phyloP scores from a whole-genome alignment of 2,329 filamentous ascomycete genomes.

The Calonectria pseudoreteaudii region DNA sequence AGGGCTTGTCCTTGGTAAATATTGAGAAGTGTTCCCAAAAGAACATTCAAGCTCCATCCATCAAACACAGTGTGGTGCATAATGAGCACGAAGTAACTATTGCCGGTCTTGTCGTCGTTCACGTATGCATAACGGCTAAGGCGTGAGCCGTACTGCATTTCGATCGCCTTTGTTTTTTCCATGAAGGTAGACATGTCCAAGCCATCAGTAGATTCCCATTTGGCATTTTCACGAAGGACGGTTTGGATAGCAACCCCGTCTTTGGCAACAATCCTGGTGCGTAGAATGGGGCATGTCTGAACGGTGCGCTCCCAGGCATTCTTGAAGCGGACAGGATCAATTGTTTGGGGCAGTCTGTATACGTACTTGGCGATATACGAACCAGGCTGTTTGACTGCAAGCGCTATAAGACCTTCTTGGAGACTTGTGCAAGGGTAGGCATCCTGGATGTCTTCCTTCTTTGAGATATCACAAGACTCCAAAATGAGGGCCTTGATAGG shows the following conservation, averaged over 20 bases:
- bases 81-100: slow-evolving; percentile 17
- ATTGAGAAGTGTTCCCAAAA: not conserved
- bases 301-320: slow-evolving; percentile 2
- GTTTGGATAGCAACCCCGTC: not conserved
- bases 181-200: not conserved
- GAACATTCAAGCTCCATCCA: slow-evolving; percentile 34
- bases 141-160: slow-evolving; percentile 11
- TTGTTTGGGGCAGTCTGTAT: not conserved
- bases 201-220: slow-evolving; percentile 6
- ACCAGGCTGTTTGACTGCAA: slow-evolving; percentile 13
- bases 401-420: slow-evolving; percentile 12
- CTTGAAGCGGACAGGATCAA: slow-evolving; percentile 1
- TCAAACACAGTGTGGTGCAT: slow-evolving; percentile 41
- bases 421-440: slow-evolving; percentile 19
- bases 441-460: slow-evolving; percentile 43
- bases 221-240: not conserved
- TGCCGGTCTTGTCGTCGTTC: not conserved
- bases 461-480: not conserved
- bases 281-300: not conserved
- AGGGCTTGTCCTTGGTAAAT: not conserved
- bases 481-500: not conserved
- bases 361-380: slow-evolving; percentile 9
- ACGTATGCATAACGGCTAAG: slow-evolving; percentile 7
- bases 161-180: not conserved
- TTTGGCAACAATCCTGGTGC: not conserved